A percentile compares a stretch with the other conserved stretches of the same genome.
Evolutionary conservation across 2,329 filamentous ascomycete species (phyloP).

Genomic region (Colletotrichum neosansevieriae): DNA sequence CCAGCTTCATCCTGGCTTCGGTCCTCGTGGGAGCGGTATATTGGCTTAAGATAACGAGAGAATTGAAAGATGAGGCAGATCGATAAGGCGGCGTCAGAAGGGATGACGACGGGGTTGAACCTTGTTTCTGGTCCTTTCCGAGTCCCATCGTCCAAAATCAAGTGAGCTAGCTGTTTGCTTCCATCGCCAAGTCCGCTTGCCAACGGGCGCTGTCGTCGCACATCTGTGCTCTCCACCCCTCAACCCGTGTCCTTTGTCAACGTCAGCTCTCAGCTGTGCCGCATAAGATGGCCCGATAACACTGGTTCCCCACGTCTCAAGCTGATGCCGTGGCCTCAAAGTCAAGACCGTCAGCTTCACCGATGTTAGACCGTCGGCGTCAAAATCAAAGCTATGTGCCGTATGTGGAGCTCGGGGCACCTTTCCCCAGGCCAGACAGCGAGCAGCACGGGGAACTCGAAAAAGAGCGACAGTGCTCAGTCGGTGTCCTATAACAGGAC

Average conservation of each 20-base stretch:
- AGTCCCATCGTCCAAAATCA: background rate
- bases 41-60: too few species aligned
- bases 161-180: background rate
- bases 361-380: constrained; percentile 19
- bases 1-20: too few species aligned
- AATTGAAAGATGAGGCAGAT: constrained; percentile 4
- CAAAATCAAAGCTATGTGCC: constrained; percentile 16
- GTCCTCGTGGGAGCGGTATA: too few species aligned
- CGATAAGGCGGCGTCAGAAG: background rate
- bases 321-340: constrained; percentile 24
- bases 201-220: constrained; percentile 31
- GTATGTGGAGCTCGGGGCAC: constrained; percentile 12
- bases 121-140: background rate
- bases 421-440: background rate
- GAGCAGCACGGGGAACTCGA: background rate
- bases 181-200: constrained; percentile 16
- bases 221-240: background rate
- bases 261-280: constrained; percentile 28
- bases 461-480: background rate
- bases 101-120: constrained; percentile 7
- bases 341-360: constrained; percentile 22
- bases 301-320: constrained; percentile 31
- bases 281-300: constrained; percentile 16
- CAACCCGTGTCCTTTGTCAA: constrained; percentile 25
- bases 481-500: background rate